Conservation (phyloP, 2,329 filamentous ascomycete species). For the Exophiala xenobiotica region DNA sequence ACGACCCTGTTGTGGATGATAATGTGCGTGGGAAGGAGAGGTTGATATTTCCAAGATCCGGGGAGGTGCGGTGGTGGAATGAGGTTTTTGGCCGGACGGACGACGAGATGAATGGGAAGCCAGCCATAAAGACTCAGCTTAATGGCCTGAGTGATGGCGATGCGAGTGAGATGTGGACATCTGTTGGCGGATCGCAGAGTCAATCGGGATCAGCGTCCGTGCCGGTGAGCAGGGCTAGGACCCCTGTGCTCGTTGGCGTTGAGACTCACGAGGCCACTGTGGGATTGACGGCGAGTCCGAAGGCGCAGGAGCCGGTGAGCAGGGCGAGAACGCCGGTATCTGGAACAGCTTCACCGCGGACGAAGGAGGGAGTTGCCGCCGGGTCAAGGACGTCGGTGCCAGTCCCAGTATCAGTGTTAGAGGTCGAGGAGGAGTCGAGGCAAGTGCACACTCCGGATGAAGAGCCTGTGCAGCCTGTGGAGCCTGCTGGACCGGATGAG, state of each 20-base stretch:
- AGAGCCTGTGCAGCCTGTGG: not conserved
- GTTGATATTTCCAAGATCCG: constrained; percentile 74
- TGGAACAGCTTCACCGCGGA: constrained; percentile 4
- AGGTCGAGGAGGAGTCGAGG: not conserved
- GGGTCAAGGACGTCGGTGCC: not conserved
- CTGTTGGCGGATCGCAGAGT: constrained; percentile 9
- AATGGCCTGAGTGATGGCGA: constrained; percentile 21
- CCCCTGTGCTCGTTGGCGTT: constrained; percentile 59
- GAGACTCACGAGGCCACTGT: constrained; percentile 59
- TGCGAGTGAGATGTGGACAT: constrained; percentile 22
- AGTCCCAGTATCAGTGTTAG: not conserved
- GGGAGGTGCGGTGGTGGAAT: constrained; percentile 90
- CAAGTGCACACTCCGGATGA: not conserved
- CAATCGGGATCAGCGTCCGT: constrained; percentile 15
- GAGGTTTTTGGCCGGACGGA: constrained; percentile 83
- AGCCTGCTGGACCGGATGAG: not conserved
- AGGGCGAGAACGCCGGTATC: constrained; percentile 3
- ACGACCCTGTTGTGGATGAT: constrained; percentile 73
- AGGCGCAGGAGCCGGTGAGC: constrained; percentile 2
- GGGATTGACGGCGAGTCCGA: constrained; percentile 43
- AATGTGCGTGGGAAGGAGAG: constrained; percentile 75
- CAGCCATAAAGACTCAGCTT: constrained; percentile 3
- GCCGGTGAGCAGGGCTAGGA: constrained; percentile 34
- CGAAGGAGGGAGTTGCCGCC: constrained; percentile 8
- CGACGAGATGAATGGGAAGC: constrained; percentile 76